Evolutionary conservation across 257 asterid genomes (phyloP).

Genomic region (Capsicum chinense): DNA sequence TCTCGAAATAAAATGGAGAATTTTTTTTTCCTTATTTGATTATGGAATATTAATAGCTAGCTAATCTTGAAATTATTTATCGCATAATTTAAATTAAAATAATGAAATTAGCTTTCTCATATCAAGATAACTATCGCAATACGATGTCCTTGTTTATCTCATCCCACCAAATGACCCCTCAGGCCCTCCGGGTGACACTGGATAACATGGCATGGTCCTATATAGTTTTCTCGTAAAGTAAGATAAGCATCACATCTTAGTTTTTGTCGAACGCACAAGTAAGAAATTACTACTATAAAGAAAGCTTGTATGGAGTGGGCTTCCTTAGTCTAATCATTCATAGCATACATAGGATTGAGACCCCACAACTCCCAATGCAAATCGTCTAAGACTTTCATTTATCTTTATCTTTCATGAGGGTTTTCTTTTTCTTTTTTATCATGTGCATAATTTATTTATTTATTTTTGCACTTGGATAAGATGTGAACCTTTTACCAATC

Average conservation of each 20-base stretch:
- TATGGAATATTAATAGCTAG: background rate
- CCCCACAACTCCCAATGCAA: background rate
- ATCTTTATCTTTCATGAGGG: background rate
- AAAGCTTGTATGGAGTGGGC: background rate
- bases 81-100: background rate
- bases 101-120: background rate
- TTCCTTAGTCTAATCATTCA: background rate
- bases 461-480: background rate
- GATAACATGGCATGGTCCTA: too few species aligned
- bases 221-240: too few species aligned
- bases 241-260: too few species aligned
- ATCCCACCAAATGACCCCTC: background rate
- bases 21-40: too few species aligned
- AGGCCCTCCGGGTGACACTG: background rate
- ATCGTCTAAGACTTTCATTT: background rate
- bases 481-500: background rate
- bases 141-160: background rate
- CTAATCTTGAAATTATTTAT: background rate
- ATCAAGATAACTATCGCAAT: background rate
- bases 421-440: background rate
- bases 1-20: background rate
- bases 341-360: background rate
- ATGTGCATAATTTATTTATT: background rate
- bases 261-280: slow-evolving; percentile 5
- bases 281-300: background rate